Evolutionary conservation across 345 rosid genomes (phyloP), one percentile per base, ranked within the genome.

Genomic region (Bruguiera sexangula): DNA sequence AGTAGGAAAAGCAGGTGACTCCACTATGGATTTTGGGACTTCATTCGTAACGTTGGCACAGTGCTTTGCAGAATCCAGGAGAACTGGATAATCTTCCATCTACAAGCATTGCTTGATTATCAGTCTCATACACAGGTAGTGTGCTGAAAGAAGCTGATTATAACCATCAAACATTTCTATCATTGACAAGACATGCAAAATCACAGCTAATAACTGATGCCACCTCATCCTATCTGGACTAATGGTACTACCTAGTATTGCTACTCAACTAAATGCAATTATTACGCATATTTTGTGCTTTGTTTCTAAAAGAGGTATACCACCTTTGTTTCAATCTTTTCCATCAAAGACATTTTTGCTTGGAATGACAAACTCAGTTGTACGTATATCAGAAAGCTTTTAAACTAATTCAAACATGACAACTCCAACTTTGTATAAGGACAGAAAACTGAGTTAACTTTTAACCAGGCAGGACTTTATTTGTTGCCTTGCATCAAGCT

Each of bases 11-110:
- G 60, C 34, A 66, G 78, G 66, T 32, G 82, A 65, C 1, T 70
- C 82, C 63, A 71, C 82, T 8, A 62, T 56, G 55, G 65, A 72
- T 64, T 60, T 76, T 51, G 58, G 77, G 61, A 66, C 69, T 65
- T 66, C 79, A 72, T 52, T 43, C 63, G 52, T 32, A 59, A 68
- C 21, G 22, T 78, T 78, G 69, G 70, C 74, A 74, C 60, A 50
- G 61, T 63, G 69, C 34, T 68, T 79, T 31, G 74, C 71, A 53
- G 86, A 75, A 69, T 66, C 76, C 57, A 75, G 76, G 65, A 32
- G 68, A 66, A 72, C 74, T 19, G 75, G 79, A 62, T 67, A 69
- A 61, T 76, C 81, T 82, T 80, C 85, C 81, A 77, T 78, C 90
- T 86, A 75, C 62, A 74, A 69, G 21, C 51, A 59, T 36, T 51